phyloP scores from a whole-genome alignment of 129 eudicot genomes.

The Smallanthus sonchifolius region DNA sequence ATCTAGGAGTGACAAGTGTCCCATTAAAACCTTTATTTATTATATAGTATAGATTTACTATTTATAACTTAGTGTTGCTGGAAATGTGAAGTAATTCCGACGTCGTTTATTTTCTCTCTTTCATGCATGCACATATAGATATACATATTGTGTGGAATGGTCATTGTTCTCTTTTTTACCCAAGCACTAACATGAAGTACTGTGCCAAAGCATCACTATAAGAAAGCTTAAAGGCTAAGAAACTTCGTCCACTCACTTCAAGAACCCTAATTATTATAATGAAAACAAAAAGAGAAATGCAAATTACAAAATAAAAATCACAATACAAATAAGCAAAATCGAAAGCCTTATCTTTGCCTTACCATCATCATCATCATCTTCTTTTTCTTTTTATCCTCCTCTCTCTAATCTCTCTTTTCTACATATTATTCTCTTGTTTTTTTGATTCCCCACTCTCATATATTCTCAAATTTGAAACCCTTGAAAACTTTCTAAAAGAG shows the following conservation, averaged over 20 bases:
- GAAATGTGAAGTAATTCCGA: neutral
- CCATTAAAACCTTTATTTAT: no score
- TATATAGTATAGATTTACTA: no score
- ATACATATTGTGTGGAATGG: neutral
- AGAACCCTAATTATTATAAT: conserved; percentile 61
- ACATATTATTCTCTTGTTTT: conserved; percentile 40
- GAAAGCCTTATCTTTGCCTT: conserved; percentile 43
- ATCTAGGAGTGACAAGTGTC: no score
- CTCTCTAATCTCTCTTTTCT: conserved; percentile 30
- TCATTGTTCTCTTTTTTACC: conserved; percentile 33
- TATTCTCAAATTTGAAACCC: conserved; percentile 47
- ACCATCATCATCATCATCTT: conserved; percentile 22
- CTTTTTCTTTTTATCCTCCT: conserved; percentile 36
- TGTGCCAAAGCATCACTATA: conserved; percentile 27
- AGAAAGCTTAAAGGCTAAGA: conserved; percentile 71
- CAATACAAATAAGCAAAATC: conserved; percentile 26
- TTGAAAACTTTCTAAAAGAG: conserved; percentile 51
- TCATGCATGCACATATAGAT: conserved; percentile 26
- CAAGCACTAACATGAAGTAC: conserved; percentile 45
- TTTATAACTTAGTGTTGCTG: neutral
- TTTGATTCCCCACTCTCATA: conserved; percentile 47
- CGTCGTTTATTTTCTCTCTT: neutral
- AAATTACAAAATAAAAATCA: conserved; percentile 24
- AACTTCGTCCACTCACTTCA: conserved; percentile 51
- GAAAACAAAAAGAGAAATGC: conserved; percentile 48